Evolutionary conservation across 352 stramenopile species (phyloP).

Genomic region (Phytophthora lateralis): DNA sequence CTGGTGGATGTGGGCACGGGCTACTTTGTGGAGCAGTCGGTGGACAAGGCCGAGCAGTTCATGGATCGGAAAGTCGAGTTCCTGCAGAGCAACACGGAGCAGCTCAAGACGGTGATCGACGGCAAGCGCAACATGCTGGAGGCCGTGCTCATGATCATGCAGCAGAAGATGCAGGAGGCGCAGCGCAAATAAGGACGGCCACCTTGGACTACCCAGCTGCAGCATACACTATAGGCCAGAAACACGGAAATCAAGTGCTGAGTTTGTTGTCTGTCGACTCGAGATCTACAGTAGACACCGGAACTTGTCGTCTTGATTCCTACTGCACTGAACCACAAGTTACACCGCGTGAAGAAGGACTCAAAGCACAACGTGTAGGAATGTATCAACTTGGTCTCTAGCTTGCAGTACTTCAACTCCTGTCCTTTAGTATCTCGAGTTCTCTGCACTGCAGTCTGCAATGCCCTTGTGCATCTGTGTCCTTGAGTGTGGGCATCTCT

Average conservation of each 20-base stretch:
- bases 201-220: constrained; percentile 2
- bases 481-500: constrained; percentile 5
- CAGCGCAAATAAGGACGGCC: constrained; percentile 29
- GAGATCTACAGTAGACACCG: too few relatives aligned
- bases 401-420: neutral
- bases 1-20: constrained; percentile 95
- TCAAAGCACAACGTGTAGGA: constrained; percentile 7
- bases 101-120: constrained; percentile 89
- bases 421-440: neutral
- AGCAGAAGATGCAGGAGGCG: constrained; percentile 76
- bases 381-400: constrained; percentile 12
- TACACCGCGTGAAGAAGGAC: neutral
- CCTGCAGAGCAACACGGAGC: constrained; percentile 93
- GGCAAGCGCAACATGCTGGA: constrained; percentile 85
- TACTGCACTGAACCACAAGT: neutral
- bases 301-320: neutral
- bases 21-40: constrained; percentile 94
- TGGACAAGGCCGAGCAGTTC: constrained; percentile 89
- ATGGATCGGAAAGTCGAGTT: constrained; percentile 94
- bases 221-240: constrained; percentile 20
- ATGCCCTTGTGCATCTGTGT: constrained; percentile 3
- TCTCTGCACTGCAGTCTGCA: neutral
- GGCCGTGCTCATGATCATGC: constrained; percentile 83
- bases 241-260: constrained; percentile 1
- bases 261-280: neutral